Evolutionary conservation across 1,284 basidiomycete species (phyloP).

Genomic region (Thecaphora frezii): DNA sequence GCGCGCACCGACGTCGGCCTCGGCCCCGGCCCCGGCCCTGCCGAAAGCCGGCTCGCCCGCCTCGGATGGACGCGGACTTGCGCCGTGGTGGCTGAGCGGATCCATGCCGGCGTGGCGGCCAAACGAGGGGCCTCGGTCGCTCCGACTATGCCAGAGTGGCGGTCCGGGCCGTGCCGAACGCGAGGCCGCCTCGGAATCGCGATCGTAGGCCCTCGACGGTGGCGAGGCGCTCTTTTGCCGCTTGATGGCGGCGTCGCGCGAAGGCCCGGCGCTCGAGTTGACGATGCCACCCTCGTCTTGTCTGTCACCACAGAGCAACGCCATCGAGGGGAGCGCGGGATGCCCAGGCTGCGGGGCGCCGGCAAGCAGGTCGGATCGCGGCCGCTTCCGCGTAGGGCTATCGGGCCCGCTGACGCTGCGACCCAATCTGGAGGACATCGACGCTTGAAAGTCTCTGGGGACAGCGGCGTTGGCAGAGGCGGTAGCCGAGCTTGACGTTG

Average conservation of each 20-base stretch:
- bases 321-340: background rate
- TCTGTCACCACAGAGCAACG: background rate
- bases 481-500: conserved; percentile 18
- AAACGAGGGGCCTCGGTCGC: background rate
- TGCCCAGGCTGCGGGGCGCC: background rate
- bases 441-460: conserved; percentile 16
- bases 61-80: too few relatives aligned
- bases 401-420: conserved; percentile 4
- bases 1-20: background rate
- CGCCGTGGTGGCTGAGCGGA: background rate
- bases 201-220: background rate
- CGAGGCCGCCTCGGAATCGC: background rate
- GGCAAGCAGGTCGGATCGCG: conserved; percentile 9
- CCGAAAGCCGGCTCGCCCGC: too few relatives aligned
- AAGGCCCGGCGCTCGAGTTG: background rate
- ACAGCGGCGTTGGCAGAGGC: conserved; percentile 11
- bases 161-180: too few relatives aligned
- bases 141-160: background rate
- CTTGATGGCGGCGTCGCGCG: background rate
- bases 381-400: conserved; percentile 29
- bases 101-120: background rate
- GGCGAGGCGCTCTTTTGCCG: background rate
- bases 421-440: conserved; percentile 5
- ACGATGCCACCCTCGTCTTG: background rate
- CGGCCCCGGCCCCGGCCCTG: too few relatives aligned